Evolutionary conservation across 2,329 filamentous ascomycete species (phyloP), one percentile per base, ranked within the genome.

Genomic region (Fusarium illudens): DNA sequence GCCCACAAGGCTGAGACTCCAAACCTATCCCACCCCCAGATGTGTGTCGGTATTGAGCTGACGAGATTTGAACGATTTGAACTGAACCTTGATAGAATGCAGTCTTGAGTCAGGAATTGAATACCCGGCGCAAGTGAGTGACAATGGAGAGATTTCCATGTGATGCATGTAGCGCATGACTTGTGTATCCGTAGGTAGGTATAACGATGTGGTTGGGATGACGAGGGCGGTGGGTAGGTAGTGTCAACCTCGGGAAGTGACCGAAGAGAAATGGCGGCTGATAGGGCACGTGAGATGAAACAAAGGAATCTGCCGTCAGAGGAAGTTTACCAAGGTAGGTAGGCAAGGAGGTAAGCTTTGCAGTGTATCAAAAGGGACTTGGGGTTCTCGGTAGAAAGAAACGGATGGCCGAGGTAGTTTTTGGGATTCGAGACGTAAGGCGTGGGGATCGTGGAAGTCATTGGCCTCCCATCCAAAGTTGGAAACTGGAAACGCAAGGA

Each of bases 391-490:
- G 68, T 36, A 71, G 57, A 20, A 55, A 11, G 29, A 50, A 20
- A 7, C 8, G 37, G 32, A 60, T 51, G 65, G 29, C 69, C 69
- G 69, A 71, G 69, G 69, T 62, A 71, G 53, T 46, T 46, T 58
- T 42, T 56, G 27, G 22, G 20, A n/a, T 34, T 44, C 19, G 39
- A 52, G 34, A 37, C 22, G 36, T 33, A 25, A 49, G 33, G 37
- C 33, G 60, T 46, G 44, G 36, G 55, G 36, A 36, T 37, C 12
- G 39, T 50, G 65, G 4, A 29, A 7, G 50, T 9, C 33, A 29
- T 37, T 32, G 37, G 27, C 27, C 25, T 22, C 39, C 32, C 13
- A 19, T 20, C n/a, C n/a, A n/a, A n/a, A n/a, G n/a, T n/a, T 17
- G 36, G 20, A 15, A 33, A 33, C 29, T 22, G 5, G 27, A 15